Evolutionary conservation across 108 stramenopile genomes (phyloP).

Genomic region (Aurantiochytrium sp.): DNA sequence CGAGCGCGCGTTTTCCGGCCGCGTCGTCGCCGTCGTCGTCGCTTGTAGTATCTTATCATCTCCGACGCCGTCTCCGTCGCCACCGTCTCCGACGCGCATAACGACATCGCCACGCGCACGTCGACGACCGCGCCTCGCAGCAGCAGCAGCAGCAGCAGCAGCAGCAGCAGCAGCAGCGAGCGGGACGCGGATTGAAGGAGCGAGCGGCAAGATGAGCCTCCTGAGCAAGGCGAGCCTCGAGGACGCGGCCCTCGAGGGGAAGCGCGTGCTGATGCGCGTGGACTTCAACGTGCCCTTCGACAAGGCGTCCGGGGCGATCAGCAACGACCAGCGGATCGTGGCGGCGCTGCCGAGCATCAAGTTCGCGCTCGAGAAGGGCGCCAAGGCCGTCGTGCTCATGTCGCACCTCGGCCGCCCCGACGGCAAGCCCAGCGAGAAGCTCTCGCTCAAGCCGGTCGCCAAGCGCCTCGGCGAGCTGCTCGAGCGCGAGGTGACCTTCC

Average conservation of each 20-base stretch:
- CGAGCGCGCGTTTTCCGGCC: too few species aligned
- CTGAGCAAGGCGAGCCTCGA: constrained; percentile 27
- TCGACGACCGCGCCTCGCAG: too few species aligned
- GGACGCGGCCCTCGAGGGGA: constrained; percentile 41
- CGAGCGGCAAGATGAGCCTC: neutral
- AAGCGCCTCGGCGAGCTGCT: constrained; percentile 87
- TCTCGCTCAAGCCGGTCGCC: constrained; percentile 93
- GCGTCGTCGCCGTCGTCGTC: too few species aligned
- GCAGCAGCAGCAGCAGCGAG: too few species aligned
- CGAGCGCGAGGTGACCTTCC: constrained; percentile 80
- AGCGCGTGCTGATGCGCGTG: constrained; percentile 58
- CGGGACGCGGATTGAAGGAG: too few species aligned
- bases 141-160: too few species aligned
- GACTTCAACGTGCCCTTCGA: constrained; percentile 61
- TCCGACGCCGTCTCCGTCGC: too few species aligned
- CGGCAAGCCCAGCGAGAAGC: constrained; percentile 94
- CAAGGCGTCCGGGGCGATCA: constrained; percentile 81
- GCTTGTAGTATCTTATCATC: too few species aligned
- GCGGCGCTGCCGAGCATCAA: constrained; percentile 96
- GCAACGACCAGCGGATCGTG: constrained; percentile 98
- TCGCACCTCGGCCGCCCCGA: constrained; percentile 98
- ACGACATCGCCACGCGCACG: too few species aligned
- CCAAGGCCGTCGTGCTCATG: constrained; percentile 88
- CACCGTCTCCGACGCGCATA: too few species aligned
- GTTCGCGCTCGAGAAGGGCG: constrained; percentile 92